These are phyloP conservation scores for Ilyonectria mors-panacis DNA, from an alignment of 2,329 filamentous ascomycete species.

Conservation along the genomic window DNA sequence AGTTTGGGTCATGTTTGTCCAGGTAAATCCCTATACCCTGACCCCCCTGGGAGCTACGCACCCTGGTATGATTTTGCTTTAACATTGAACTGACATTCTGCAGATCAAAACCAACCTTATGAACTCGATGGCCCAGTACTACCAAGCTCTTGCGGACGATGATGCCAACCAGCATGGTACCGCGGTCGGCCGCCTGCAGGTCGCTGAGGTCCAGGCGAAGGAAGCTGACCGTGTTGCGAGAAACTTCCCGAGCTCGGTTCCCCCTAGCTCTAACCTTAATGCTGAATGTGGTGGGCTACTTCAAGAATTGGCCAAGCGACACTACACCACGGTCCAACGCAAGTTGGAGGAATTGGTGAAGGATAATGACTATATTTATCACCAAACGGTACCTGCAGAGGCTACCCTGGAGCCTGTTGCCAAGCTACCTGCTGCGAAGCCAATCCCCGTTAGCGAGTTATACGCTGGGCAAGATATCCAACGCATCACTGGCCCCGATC, in stretches of 20 bases:
- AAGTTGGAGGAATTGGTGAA: slow-evolving; percentile 83
- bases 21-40: slow-evolving; percentile 64
- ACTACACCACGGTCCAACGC: slow-evolving; percentile 84
- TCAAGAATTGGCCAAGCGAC: slow-evolving; percentile 86
- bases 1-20: slow-evolving; percentile 87
- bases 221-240: slow-evolving; percentile 84
- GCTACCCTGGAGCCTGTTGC: slow-evolving; percentile 85
- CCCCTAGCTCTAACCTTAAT: slow-evolving; percentile 85
- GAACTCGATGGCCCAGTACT: slow-evolving; percentile 91
- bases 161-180: slow-evolving; percentile 90
- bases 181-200: slow-evolving; percentile 85
- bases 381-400: slow-evolving; percentile 90
- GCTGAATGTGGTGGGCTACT: slow-evolving; percentile 83
- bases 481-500: slow-evolving; percentile 94
- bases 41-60: background rate
- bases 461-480: slow-evolving; percentile 98
- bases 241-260: slow-evolving; percentile 84
- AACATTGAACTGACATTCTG: slow-evolving; percentile 32
- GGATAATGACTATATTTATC: slow-evolving; percentile 99
- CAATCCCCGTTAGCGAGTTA: slow-evolving; percentile 95
- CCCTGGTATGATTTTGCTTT: background rate
- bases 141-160: slow-evolving; percentile 91
- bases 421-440: slow-evolving; percentile 95
- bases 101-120: slow-evolving; percentile 87
- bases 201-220: slow-evolving; percentile 83